These are phyloP conservation scores for Spizellomyces punctatus DNA, from an alignment of 192 early-diverging fungal genomes.

Conservation along the genomic window DNA sequence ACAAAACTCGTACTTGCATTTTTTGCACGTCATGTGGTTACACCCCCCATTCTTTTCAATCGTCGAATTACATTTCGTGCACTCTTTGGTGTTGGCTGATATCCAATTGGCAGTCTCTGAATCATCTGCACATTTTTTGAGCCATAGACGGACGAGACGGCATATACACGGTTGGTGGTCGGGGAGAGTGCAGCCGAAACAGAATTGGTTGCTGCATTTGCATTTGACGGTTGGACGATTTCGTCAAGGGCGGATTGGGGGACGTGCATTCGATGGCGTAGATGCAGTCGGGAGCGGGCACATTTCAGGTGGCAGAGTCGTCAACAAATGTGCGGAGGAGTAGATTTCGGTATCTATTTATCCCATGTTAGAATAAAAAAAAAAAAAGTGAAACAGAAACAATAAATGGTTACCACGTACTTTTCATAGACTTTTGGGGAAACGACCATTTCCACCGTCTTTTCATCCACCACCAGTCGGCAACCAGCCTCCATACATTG, in stretches of 20 bases:
- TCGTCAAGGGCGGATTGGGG: constrained; percentile 63
- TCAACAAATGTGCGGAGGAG: constrained; percentile 92
- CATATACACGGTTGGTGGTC: constrained; percentile 92
- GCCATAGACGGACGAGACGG: constrained; percentile 78
- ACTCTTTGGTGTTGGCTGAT: constrained; percentile 85
- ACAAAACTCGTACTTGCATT: constrained; percentile 98
- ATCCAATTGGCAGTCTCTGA: constrained; percentile 99
- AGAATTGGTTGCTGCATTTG: constrained; percentile 77
- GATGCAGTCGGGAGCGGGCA: constrained; percentile 94
- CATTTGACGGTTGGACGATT: constrained; percentile 87
- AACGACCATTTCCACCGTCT: constrained; percentile 74
- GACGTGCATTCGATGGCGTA: constrained; percentile 91
- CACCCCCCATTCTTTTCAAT: constrained; percentile 99
- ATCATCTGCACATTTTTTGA: constrained; percentile 97
- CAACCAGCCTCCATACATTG: constrained; percentile 81
- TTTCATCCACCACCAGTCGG: constrained; percentile 79
- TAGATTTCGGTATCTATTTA: constrained; percentile 67
- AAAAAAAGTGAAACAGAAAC: too few species aligned
- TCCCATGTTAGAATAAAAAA: background rate
- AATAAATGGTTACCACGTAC: constrained; percentile 49
- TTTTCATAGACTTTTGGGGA: constrained; percentile 53
- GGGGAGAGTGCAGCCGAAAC: constrained; percentile 87
- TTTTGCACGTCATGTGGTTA: constrained; percentile 99
- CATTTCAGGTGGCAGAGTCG: constrained; percentile 81
- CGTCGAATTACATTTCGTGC: constrained; percentile 88